These are phyloP conservation scores for Ascochyta clinopodiicola DNA, from an alignment of 2,329 filamentous ascomycete species.

Conservation along the genomic window DNA sequence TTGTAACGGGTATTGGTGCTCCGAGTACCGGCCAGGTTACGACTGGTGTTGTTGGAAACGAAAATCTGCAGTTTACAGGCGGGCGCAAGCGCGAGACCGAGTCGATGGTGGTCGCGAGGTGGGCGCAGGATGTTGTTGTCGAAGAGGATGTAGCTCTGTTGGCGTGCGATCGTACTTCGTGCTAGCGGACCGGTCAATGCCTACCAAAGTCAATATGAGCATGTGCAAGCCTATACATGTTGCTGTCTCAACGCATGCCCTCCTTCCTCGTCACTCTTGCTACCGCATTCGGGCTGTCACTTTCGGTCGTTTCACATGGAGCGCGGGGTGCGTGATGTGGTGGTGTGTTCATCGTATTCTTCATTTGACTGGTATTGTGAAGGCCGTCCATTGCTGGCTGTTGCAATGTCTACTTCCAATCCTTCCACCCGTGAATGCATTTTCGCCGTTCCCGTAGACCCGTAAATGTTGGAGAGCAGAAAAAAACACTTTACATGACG, in stretches of 20 bases:
- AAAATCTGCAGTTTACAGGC: constrained; percentile 52
- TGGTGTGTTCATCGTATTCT: constrained; percentile 37
- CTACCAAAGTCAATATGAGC: not conserved
- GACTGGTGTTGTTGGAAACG: constrained; percentile 58
- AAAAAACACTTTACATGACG: constrained; percentile 82
- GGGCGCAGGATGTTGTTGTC: constrained; percentile 35
- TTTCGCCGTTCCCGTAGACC: constrained; percentile 49
- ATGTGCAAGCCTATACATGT: not conserved
- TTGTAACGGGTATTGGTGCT: constrained; percentile 55
- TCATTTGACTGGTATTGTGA: constrained; percentile 44
- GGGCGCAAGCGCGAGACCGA: constrained; percentile 34
- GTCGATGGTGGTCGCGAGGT: constrained; percentile 39
- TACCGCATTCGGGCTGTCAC: constrained; percentile 4
- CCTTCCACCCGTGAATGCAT: constrained; percentile 49
- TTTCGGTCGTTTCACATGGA: constrained; percentile 5
- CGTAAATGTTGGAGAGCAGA: constrained; percentile 49
- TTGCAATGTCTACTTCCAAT: constrained; percentile 45
- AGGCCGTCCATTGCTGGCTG: constrained; percentile 47
- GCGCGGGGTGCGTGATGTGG: constrained; percentile 2
- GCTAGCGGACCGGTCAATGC: constrained; percentile 12
- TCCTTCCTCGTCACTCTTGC: not conserved
- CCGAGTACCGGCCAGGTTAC: constrained; percentile 54
- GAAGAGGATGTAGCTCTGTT: constrained; percentile 29
- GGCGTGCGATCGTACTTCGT: constrained; percentile 36
- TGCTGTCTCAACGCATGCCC: not conserved